Conservation (phyloP, 805 yeast species). For the Myxozyma sirexii region DNA sequence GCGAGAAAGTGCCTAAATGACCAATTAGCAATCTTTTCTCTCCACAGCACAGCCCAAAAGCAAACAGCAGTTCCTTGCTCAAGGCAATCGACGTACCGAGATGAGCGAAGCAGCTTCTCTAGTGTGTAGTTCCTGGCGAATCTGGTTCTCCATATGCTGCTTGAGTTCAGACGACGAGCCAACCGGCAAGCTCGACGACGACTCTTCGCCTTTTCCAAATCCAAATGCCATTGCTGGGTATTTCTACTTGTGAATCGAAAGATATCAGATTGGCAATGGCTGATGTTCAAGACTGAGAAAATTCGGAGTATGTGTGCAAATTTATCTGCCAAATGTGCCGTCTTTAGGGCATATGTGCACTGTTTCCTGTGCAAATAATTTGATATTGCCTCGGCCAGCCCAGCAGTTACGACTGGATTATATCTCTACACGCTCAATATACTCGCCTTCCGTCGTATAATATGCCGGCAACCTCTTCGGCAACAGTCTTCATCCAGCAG, state of each 20-base stretch:
- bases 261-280: too few relatives aligned
- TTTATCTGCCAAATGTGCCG: too few relatives aligned
- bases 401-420: too few relatives aligned
- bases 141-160: slow-evolving; percentile 66
- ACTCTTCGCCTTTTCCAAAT: slow-evolving; percentile 8
- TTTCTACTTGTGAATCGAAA: too few relatives aligned
- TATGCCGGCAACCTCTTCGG: slow-evolving; percentile 29
- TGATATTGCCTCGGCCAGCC: too few relatives aligned
- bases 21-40: background rate
- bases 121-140: slow-evolving; percentile 82
- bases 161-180: slow-evolving; percentile 51
- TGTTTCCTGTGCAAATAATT: too few relatives aligned
- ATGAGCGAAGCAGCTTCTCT: slow-evolving; percentile 72
- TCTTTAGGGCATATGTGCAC: too few relatives aligned
- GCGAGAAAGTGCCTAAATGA: slow-evolving; percentile 65
- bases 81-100: too few relatives aligned
- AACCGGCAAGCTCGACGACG: background rate
- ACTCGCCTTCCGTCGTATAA: too few relatives aligned
- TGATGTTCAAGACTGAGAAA: background rate
- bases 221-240: slow-evolving; percentile 22
- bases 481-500: slow-evolving; percentile 45
- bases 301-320: background rate
- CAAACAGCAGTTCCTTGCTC: too few relatives aligned
- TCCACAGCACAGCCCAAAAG: too few relatives aligned
- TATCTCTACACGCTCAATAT: too few relatives aligned